These are phyloP conservation scores for Penicillium digitatum DNA, from an alignment of 2,329 filamentous ascomycete species.

Conservation along the genomic window DNA sequence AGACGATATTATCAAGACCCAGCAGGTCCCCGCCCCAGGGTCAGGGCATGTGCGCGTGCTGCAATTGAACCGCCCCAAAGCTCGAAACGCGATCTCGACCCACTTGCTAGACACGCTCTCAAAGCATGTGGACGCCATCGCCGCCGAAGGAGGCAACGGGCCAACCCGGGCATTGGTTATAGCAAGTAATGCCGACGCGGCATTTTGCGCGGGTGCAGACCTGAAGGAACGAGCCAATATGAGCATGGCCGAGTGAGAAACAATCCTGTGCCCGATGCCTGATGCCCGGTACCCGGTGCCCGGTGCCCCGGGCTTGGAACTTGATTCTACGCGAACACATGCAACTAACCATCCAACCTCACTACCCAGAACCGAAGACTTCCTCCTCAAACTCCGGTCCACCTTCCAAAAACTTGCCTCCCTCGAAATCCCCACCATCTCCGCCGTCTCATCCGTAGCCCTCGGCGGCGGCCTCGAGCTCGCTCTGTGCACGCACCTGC, in stretches of 20 bases:
- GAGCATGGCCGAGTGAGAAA: slow-evolving; percentile 67
- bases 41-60: slow-evolving; percentile 83
- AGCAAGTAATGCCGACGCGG: slow-evolving; percentile 76
- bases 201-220: slow-evolving; percentile 93
- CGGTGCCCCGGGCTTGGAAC: background rate
- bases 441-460: slow-evolving; percentile 77
- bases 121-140: slow-evolving; percentile 68
- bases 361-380: slow-evolving; percentile 64
- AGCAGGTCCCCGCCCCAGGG: slow-evolving; percentile 70
- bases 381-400: slow-evolving; percentile 69
- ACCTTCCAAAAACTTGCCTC: slow-evolving; percentile 70
- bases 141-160: slow-evolving; percentile 54
- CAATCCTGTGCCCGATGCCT: background rate
- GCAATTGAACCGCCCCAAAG: slow-evolving; percentile 75
- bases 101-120: slow-evolving; percentile 69
- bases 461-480: slow-evolving; percentile 93
- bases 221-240: slow-evolving; percentile 82
- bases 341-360: background rate
- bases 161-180: slow-evolving; percentile 76
- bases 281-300: background rate
- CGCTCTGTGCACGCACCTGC: slow-evolving; percentile 81
- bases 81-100: slow-evolving; percentile 86
- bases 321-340: background rate
- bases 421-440: slow-evolving; percentile 85
- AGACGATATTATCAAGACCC: slow-evolving; percentile 57